Conservation (phyloP, 345 rosid species). For the Corchorus capsularis region DNA sequence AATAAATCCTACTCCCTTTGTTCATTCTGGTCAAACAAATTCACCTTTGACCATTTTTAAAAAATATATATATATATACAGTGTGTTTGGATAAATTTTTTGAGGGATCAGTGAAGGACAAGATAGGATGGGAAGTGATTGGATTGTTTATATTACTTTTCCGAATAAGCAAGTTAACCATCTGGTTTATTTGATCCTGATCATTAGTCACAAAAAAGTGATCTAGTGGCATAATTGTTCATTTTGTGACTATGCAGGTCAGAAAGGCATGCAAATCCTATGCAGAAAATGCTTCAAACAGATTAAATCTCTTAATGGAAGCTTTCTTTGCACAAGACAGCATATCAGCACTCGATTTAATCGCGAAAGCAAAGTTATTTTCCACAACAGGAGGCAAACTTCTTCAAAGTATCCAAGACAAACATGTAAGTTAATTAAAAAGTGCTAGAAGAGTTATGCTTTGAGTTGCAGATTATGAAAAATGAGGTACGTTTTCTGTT, state of each 20-base stretch:
- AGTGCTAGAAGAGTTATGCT: not conserved
- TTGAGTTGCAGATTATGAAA: not conserved
- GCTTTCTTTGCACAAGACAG: slow-evolving; percentile 54
- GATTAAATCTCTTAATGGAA: slow-evolving; percentile 53
- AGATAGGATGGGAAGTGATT: too few relatives aligned
- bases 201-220: too few relatives aligned
- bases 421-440: slow-evolving; percentile 39
- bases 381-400: slow-evolving; percentile 44
- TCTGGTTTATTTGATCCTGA: too few relatives aligned
- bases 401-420: slow-evolving; percentile 42
- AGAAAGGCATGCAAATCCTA: slow-evolving; percentile 43
- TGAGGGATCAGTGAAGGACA: too few relatives aligned
- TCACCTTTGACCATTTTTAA: too few relatives aligned
- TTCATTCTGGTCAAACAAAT: too few relatives aligned
- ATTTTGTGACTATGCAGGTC: slow-evolving; percentile 36
- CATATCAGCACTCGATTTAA: slow-evolving; percentile 43
- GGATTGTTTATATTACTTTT: too few relatives aligned
- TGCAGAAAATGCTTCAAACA: slow-evolving; percentile 59
- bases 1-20: too few relatives aligned
- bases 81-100: too few relatives aligned
- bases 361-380: slow-evolving; percentile 38
- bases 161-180: too few relatives aligned
- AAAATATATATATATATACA: too few relatives aligned
- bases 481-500: not conserved
- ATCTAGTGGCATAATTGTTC: too few relatives aligned